Evolutionary conservation across 768 basidiomycete species (phyloP), one percentile per base, ranked within the genome.

Genomic region (Tulasnella sp.): DNA sequence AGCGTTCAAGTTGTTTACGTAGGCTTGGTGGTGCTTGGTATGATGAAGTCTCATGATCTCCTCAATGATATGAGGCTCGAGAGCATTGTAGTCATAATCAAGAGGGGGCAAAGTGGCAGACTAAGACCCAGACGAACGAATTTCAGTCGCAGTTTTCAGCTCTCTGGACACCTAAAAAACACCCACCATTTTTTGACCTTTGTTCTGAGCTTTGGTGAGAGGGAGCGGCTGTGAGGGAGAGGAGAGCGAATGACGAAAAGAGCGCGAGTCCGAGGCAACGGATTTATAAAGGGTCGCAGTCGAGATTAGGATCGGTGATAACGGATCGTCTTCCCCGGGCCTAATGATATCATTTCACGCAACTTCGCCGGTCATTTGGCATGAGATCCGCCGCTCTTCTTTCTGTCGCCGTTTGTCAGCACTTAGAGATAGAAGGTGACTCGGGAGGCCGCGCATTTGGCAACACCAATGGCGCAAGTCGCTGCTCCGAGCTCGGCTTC

Each of bases 41-140:
- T 98, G 96, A 87, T 98, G 96, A 75, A 97, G 93, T 79, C 87
- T 89, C 96, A 97, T 98, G 87, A 98, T 98, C 87, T 97, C 90
- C 84, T 88, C 84, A 46, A 91, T 93, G 87, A 98, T 97, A 87
- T 91, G 92, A n/a, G 96, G 96, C 88, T 97, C 94, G 84, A 98
- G 94, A 76, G 91, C 96, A 88, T 96, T 87, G 87, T 96, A 96
- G 8, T 87, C 83, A 85, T 95, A 97, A 8, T 92, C 91, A 42
- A 95, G 91, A 81, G 88, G 86, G 34, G 94, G 94, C 46, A 96
- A 90, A 38, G 85, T 84, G 27, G 42, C 36, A n/a, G 75, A 31
- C 75, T 76, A 27, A 2, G 3, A 76, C 1, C 71, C 34, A 31
- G n/a, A 48, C 27, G 39, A 31, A 75, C 27, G 14, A 3, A 46